Percentiles rank a stretch among this genome's conserved stretches.
phyloP scores from a whole-genome alignment of 2,329 filamentous ascomycete genomes.

The Chaetomium olivaceum region DNA sequence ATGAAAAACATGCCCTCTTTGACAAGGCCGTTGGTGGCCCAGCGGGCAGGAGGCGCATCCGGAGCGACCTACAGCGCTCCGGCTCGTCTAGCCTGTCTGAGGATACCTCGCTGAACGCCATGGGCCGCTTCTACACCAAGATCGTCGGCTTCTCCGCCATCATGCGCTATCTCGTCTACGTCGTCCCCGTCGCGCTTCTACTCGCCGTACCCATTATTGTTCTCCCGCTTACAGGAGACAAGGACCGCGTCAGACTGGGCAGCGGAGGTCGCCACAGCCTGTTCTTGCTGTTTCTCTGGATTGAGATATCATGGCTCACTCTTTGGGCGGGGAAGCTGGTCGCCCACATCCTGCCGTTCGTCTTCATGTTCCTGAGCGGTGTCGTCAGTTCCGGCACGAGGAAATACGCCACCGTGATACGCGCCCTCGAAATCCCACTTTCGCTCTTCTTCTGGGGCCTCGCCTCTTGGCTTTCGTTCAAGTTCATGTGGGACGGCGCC shows the following conservation, averaged over 20 bases:
- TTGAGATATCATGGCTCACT: conserved; percentile 66
- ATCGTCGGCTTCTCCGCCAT: conserved; percentile 64
- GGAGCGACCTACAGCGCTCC: conserved; percentile 45
- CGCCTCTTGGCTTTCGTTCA: conserved; percentile 63
- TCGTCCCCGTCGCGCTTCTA: conserved; percentile 62
- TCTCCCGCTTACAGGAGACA: conserved; percentile 45
- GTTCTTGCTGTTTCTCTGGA: conserved; percentile 66
- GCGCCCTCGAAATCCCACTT: conserved; percentile 64
- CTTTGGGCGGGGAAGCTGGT: conserved; percentile 68
- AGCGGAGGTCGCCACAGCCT: conserved; percentile 43
- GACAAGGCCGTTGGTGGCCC: conserved; percentile 33
- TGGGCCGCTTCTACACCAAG: conserved; percentile 66
- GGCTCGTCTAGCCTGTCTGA: conserved; percentile 49
- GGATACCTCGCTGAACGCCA: conserved; percentile 60
- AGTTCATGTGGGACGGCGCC: conserved; percentile 50
- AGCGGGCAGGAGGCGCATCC: conserved; percentile 53
- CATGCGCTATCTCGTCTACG: conserved; percentile 67
- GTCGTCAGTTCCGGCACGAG: conserved; percentile 69
- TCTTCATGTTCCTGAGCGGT: conserved; percentile 70
- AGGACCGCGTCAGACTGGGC: conserved; percentile 42
- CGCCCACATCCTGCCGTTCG: conserved; percentile 58
- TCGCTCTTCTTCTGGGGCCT: conserved; percentile 70
- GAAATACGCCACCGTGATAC: conserved; percentile 68
- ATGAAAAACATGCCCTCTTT: conserved; percentile 53
- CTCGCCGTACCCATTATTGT: conserved; percentile 64